These are phyloP conservation scores for Scedosporium minutisporum DNA, from an alignment of 2,329 filamentous ascomycete genomes.

Conservation along the genomic window DNA sequence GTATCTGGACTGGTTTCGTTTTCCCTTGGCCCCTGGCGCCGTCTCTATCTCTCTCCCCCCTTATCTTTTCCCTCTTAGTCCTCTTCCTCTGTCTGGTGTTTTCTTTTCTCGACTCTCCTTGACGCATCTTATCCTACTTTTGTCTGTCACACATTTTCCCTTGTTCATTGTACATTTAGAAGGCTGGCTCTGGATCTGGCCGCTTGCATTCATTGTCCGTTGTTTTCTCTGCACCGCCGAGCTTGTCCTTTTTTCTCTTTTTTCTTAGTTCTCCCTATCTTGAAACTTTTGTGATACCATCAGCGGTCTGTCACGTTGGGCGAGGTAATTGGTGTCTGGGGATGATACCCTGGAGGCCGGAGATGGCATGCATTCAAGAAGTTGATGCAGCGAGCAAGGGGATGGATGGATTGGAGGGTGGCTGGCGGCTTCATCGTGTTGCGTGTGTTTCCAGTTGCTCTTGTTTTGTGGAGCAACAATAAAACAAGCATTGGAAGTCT, in stretches of 20 bases:
- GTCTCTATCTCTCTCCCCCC: neutral
- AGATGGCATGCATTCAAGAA: neutral
- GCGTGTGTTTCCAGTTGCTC: no score
- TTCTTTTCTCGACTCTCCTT: conserved; percentile 4
- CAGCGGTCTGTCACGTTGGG: conserved; percentile 3
- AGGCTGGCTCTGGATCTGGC: conserved; percentile 1
- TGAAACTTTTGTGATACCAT: conserved; percentile 4
- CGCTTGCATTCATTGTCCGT: neutral
- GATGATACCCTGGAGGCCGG: neutral
- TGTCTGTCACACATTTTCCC: neutral
- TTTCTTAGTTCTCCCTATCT: conserved; percentile 2
- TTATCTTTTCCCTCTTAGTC: neutral
- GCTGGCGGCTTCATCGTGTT: no score
- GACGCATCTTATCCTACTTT: conserved; percentile 1
- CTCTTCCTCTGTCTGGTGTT: neutral
- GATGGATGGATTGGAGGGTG: no score
- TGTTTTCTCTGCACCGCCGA: neutral
- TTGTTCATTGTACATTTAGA: conserved; percentile 1
- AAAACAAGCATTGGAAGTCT: no score
- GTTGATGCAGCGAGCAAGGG: neutral
- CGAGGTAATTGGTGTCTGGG: neutral
- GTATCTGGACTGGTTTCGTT: neutral
- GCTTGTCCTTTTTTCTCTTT: conserved; percentile 1
- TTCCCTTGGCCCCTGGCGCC: neutral
- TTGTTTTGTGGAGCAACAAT: no score